Percentiles rank a stretch among this genome's conserved stretches.
Conservation (phyloP, 139 green algal species). For the Chlamydomonas asymmetrica region DNA sequence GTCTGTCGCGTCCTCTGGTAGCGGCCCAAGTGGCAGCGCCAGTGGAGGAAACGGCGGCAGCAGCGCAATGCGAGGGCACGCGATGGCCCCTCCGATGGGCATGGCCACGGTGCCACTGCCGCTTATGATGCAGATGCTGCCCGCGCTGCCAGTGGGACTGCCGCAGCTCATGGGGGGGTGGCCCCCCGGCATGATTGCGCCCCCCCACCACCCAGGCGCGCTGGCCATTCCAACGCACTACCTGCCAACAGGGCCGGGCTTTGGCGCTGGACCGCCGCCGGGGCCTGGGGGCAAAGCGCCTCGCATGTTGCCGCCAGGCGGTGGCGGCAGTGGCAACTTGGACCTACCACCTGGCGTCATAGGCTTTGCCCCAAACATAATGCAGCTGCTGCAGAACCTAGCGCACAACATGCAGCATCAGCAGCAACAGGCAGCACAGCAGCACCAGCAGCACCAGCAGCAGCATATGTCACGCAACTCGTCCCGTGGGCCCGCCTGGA, state of each 20-base stretch:
- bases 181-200: background rate
- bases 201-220: background rate
- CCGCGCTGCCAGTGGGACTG: background rate
- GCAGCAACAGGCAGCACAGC: slow-evolving; percentile 2
- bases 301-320: background rate
- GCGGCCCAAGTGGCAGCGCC: too few relatives aligned
- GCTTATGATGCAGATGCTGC: background rate
- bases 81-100: too few relatives aligned
- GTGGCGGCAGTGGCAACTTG: background rate
- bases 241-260: slow-evolving; percentile 4
- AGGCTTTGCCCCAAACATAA: background rate
- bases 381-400: background rate
- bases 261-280: too few relatives aligned
- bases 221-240: background rate
- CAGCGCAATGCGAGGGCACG: too few relatives aligned
- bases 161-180: background rate
- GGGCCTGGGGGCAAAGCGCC: too few relatives aligned
- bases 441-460: background rate
- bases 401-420: background rate
- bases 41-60: too few relatives aligned
- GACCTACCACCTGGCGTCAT: background rate
- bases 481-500: too few relatives aligned
- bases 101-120: background rate
- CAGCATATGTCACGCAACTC: too few relatives aligned
- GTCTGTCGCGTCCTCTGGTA: too few relatives aligned